Percentiles rank a stretch among this genome's conserved stretches.
Conservation (phyloP, 805 yeast species). For the Candida verbasci region DNA sequence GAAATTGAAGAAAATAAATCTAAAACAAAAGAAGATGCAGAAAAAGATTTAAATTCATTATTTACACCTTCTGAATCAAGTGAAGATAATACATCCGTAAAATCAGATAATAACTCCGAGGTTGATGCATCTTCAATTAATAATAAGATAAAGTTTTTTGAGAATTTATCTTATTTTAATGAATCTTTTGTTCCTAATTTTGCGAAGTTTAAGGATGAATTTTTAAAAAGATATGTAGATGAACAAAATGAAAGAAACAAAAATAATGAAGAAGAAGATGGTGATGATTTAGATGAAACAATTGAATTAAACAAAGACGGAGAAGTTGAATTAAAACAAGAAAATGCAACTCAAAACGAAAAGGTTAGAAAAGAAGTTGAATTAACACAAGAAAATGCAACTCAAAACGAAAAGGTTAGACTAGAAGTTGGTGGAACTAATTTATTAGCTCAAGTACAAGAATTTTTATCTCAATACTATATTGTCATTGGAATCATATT, state of each 20-base stretch:
- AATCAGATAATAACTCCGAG: too few species aligned
- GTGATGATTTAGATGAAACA: constrained; percentile 7
- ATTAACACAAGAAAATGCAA: too few species aligned
- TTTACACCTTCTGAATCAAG: constrained; percentile 5
- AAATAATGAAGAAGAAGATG: background rate
- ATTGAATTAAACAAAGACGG: constrained; percentile 1
- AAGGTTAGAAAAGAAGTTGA: too few species aligned
- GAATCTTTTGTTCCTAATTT: constrained; percentile 17
- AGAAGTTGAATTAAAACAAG: background rate
- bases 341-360: too few species aligned
- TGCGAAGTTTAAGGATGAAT: constrained; percentile 13
- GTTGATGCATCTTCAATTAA: too few species aligned
- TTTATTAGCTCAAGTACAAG: too few species aligned
- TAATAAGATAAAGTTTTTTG: constrained; percentile 19
- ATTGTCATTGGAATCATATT: constrained; percentile 7
- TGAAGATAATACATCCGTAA: too few species aligned
- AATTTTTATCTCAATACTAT: constrained; percentile 14
- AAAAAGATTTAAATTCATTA: constrained; percentile 1
- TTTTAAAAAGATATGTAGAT: constrained; percentile 12
- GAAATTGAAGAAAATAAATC: constrained; percentile 25
- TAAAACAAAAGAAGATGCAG: too few species aligned
- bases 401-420: too few species aligned
- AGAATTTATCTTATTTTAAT: constrained; percentile 17
- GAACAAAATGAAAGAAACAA: constrained; percentile 5
- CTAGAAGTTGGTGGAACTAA: too few species aligned